phyloP scores from a whole-genome alignment of 2,329 filamentous ascomycete species.

The Cercospora berteroae region DNA sequence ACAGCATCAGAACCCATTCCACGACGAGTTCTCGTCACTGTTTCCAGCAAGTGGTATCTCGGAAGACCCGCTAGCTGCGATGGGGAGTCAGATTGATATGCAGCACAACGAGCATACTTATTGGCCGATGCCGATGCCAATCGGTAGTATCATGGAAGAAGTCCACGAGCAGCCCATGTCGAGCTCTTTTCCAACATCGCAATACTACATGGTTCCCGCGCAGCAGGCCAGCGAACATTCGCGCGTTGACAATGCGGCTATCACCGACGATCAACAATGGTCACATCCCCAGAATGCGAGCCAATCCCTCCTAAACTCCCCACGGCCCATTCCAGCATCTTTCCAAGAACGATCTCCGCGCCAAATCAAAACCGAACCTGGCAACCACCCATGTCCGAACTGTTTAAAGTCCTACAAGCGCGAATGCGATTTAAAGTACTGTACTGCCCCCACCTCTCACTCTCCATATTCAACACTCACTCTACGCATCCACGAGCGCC shows the following conservation, averaged over 20 bases:
- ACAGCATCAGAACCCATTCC: neutral
- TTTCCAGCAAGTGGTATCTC: conserved; percentile 11
- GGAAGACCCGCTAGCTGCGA: conserved; percentile 16
- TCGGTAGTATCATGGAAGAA: neutral
- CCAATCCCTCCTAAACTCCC: neutral
- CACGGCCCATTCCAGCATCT: neutral
- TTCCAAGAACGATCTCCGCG: neutral
- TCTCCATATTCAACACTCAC: neutral
- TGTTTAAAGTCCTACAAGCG: conserved; percentile 31
- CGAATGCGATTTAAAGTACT: conserved; percentile 43
- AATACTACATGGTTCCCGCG: neutral
- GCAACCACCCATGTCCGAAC: conserved; percentile 13
- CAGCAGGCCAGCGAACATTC: neutral
- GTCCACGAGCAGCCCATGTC: neutral
- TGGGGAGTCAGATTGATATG: conserved; percentile 14
- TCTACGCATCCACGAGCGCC: neutral
- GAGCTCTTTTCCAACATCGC: neutral
- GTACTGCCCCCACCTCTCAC: conserved; percentile 12
- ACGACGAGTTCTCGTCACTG: neutral
- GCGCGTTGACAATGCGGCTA: neutral
- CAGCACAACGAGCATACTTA: neutral
- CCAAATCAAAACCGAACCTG: neutral
- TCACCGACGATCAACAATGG: neutral
- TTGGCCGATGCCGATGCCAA: neutral
- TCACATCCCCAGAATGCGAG: neutral